phyloP scores from a whole-genome alignment of 371 early-diverging fungal genomes.

The Mucor mucedo region DNA sequence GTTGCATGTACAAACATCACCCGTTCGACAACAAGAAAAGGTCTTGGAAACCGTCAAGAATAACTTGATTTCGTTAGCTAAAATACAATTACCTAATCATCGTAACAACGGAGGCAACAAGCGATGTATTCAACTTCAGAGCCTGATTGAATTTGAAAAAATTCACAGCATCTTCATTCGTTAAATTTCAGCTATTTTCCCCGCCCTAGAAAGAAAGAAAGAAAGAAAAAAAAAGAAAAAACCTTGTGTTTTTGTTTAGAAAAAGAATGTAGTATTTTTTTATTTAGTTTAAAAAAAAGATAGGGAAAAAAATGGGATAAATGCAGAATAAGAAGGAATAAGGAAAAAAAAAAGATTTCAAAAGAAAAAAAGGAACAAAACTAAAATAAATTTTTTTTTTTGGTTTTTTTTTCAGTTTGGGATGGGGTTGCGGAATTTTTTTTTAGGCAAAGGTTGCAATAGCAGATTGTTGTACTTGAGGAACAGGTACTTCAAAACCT shows the following conservation, averaged over 20 bases:
- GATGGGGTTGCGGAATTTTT: no score
- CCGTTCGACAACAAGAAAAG: slow-evolving; percentile 5
- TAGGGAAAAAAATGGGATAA: background rate
- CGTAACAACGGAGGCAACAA: background rate
- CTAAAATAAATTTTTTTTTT: background rate
- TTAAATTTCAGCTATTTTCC: slow-evolving; percentile 6
- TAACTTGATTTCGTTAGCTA: slow-evolving; percentile 27
- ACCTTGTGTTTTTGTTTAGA: background rate
- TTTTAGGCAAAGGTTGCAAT: slow-evolving; percentile 30
- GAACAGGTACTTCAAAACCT: slow-evolving; percentile 14
- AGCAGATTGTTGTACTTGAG: slow-evolving; percentile 22
- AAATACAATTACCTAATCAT: slow-evolving; percentile 35
- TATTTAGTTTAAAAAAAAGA: slow-evolving; percentile 4
- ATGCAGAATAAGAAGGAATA: slow-evolving; percentile 6
- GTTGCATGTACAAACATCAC: slow-evolving; percentile 26
- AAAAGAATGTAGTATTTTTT: background rate
- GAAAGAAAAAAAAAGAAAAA: background rate
- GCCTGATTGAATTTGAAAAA: slow-evolving; percentile 38
- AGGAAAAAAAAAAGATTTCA: slow-evolving; percentile 6
- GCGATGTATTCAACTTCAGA: slow-evolving; percentile 32
- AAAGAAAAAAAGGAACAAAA: background rate
- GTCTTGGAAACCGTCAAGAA: background rate
- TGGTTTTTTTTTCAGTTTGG: background rate
- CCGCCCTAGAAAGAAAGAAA: background rate
- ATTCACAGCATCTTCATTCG: slow-evolving; percentile 37